These are phyloP conservation scores for Alternaria incomplexa DNA, from an alignment of 2,329 filamentous ascomycete genomes.

Conservation along the genomic window DNA sequence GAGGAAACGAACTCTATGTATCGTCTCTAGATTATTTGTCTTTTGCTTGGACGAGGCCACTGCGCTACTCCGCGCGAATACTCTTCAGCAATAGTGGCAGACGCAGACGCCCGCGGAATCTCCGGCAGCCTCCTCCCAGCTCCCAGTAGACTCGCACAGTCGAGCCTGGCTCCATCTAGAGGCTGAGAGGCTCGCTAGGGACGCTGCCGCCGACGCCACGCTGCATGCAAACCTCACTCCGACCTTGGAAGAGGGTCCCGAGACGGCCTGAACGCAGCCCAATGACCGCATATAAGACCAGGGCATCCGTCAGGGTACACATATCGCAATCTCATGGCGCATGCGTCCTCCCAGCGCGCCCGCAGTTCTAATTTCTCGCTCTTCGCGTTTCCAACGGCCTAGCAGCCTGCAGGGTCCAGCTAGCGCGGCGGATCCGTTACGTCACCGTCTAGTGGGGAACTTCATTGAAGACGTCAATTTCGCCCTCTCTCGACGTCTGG, in stretches of 20 bases:
- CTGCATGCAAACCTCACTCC: conserved; percentile 12
- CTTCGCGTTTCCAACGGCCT: conserved; percentile 14
- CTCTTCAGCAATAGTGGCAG: conserved; percentile 21
- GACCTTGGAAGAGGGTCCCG: conserved; percentile 17
- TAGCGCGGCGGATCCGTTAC: conserved; percentile 21
- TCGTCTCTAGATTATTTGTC: conserved; percentile 6
- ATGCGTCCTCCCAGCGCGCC: conserved; percentile 5
- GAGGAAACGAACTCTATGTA: not conserved
- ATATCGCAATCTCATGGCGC: conserved; percentile 4
- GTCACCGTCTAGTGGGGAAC: conserved; percentile 21
- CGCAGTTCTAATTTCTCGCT: conserved; percentile 2
- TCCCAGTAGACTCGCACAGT: conserved; percentile 8
- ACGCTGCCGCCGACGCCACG: conserved; percentile 17
- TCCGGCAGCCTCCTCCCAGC: conserved; percentile 21
- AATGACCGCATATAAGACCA: conserved; percentile 6
- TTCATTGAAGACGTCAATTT: conserved; percentile 14
- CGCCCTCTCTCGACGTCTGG: conserved; percentile 1
- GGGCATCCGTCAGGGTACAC: not conserved
- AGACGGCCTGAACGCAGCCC: not conserved
- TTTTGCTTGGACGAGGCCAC: conserved; percentile 4
- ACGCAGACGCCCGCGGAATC: conserved; percentile 20
- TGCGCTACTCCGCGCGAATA: conserved; percentile 26
- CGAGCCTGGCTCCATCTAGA: conserved; percentile 14
- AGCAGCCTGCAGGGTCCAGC: conserved; percentile 20
- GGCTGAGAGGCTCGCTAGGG: conserved; percentile 21